Base-by-base conservation (phyloP, 129 eudicot species). In the Flaveria robusta region DNA sequence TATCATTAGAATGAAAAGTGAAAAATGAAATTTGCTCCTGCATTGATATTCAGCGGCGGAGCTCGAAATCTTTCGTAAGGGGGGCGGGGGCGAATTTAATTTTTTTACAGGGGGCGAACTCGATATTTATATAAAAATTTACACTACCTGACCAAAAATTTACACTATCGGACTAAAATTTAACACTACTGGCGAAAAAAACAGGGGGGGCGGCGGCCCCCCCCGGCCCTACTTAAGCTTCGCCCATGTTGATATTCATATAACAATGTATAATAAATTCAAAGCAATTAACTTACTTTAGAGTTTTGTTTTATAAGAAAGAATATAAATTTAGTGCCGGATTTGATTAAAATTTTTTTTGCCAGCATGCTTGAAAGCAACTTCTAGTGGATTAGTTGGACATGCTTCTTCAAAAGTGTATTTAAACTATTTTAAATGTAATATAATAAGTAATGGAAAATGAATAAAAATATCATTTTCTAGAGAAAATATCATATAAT, bases 361-460 rank as follows among this genome's bases (percentile, higher is more conserved):
- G 70, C 37, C 83, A 74, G 75, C 79, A 34, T 71, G 68, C 34
- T 54, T 80, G 84, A 80, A 74, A 74, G 84, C 75, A 80, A 74
- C 54, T 42, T 55, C 8, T 56, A 80, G 84, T 80, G 84, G 84
- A 74, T 67, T 80, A 80, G 84, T 80, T 80, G 83, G 70, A 72
- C 75, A 80, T 66, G 70, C 79, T 75, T 70, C 65, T 78, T 70
- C 41, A 31, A 46, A 78, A 78, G 66, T 31, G 45, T 14, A 45
- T 19, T 0, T 31, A 14, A 56, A 42, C 26, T 72, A 72, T 49
- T 50, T 66, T 39, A 60, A 60, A 78, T 45, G 71, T 34, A 58
- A 15, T 14, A 50, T 42, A 59, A 66, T 31, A 24, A 42, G 43
- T 41, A 26, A 23, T 54, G 19, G 4, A 4, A 11, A 14, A 49